Percentiles rank a stretch among this genome's conserved stretches.
phyloP scores from a whole-genome alignment of 1,139 yeast species.

The Scheffersomyces stambukii region DNA sequence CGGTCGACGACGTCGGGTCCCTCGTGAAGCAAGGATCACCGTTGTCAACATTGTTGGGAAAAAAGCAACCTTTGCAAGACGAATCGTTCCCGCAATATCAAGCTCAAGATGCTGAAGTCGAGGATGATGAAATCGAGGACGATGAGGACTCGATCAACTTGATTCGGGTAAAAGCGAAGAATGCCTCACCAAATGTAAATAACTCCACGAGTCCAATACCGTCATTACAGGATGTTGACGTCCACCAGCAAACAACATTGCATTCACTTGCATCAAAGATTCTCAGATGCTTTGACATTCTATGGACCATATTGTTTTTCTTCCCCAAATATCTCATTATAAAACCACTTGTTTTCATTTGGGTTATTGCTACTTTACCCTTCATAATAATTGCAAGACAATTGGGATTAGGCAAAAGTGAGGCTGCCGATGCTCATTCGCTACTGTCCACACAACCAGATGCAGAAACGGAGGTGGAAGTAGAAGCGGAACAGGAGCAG shows the following conservation, averaged over 20 bases:
- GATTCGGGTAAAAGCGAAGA: slow-evolving; percentile 5
- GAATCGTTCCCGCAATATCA: slow-evolving; percentile 2
- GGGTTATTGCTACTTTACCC: slow-evolving; percentile 19
- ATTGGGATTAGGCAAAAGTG: slow-evolving; percentile 7
- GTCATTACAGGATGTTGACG: background rate
- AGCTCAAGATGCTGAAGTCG: background rate
- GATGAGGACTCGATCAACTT: slow-evolving; percentile 5
- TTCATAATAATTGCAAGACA: slow-evolving; percentile 9
- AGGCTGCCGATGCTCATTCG: no score
- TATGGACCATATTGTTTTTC: slow-evolving; percentile 12
- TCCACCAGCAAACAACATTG: slow-evolving; percentile 1
- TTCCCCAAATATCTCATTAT: slow-evolving; percentile 19
- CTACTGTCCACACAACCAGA: no score
- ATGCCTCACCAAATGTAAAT: slow-evolving; percentile 1
- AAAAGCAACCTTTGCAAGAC: slow-evolving; percentile 1
- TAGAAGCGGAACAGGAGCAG: slow-evolving; percentile 1
- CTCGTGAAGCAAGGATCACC: no score
- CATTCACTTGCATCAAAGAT: no score
- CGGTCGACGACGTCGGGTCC: no score
- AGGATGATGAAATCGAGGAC: slow-evolving; percentile 3
- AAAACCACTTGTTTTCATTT: slow-evolving; percentile 17
- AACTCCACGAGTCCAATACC: slow-evolving; percentile 1
- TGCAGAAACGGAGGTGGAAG: no score
- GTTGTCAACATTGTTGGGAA: no score
- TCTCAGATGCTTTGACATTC: slow-evolving; percentile 1